Evolutionary conservation across 2,329 filamentous ascomycete genomes (phyloP), one percentile per base, ranked within the genome.

Genomic region (Colletotrichum shisoi): DNA sequence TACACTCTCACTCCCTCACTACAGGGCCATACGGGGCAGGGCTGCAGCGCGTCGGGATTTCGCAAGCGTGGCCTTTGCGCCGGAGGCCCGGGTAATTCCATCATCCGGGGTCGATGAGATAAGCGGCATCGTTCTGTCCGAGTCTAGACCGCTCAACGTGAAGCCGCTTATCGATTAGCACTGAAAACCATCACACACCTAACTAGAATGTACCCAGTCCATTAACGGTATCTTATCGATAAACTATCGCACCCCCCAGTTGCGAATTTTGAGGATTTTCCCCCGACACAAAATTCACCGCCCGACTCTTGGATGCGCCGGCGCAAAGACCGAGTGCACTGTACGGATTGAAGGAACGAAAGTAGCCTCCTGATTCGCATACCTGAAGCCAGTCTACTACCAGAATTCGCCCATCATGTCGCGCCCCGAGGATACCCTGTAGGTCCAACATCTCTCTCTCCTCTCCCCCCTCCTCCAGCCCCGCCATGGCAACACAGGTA

Each of bases 361-460:
- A 3, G 1, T 1, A 27, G 15, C 11, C 21, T 4, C 7, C 40
- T 11, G 8, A 1, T 3, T 12, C 13, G 13, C 13, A 9, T 15
- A 3, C 3, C 9, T 5, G 3, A 3, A 9, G 0, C 11, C 37
- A 52, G 40, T 46, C 19, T 4, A 21, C 37, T 6, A 5, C 15
- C 45, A 45, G 39, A 57, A 24, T 11, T 1, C 21, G 54, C 59
- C 62, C 81, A 90, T 53, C 76, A 98, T 99, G 95, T 98, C 95
- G 76, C 93, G 95, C 73, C 95, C 95, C 71, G 95, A 99, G 84
- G 95, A 99, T 81, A 91, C 88, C 71, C 89, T 98, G 92, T 95
- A 84, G 75, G 86, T 34, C 45, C 21, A 48, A 58, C 34, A 34
- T 74, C 39, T 70, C 64, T 53, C 64, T 62, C n/a, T 62, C 63